Base-by-base conservation (phyloP, 1,284 basidiomycete species). In the Melampsora medusae region DNA sequence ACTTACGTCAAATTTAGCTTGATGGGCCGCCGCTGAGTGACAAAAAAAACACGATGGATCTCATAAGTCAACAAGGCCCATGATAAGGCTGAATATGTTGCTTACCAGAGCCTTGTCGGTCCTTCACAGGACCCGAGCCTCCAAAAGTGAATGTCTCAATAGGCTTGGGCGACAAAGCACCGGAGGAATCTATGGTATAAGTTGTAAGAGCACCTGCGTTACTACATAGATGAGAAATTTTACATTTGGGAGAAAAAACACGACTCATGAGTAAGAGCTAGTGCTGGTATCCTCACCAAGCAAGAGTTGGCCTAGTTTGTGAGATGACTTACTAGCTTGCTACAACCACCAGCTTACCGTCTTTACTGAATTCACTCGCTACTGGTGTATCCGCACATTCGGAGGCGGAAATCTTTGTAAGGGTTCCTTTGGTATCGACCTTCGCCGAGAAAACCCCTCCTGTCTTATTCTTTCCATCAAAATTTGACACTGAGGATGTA, bases 1-100 rank as follows among this genome's bases (percentile, higher is more conserved):
- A 50, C 70, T 64, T 10, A 73, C 70, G 22, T 73, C 70, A 33
- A 65, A 42, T 42, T 38, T 65, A 49, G 66, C 70, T 53, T 73
- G 70, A 59, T 73, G 70, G 7, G 62, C 62, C 19, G 61, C 22
- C 46, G 70, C 70, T 73, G 25, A 28, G 28, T n/a, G 31, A 17
- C 38, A 17, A 42, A n/a, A 33, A 48, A 59, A 17, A 71, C 14
- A 28, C 14, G 10, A 48, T 25, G 9, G n/a, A 64, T 7, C 19
- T 56, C 12, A 31, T 59, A 19, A 59, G 9, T 69, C 9, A 14
- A 38, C 12, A 9, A 17, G 6, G 25, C 12, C 22, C 22, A 22
- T 64, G 14, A 10, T 9, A n/a, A 42, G 6, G 49, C 7, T 17
- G 1, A 61, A 16, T 10, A 46, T 42, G 17, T 28, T 33, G 14